Base-by-base conservation (phyloP, 371 early-diverging fungal species). In the Gilbertella persicaria region DNA sequence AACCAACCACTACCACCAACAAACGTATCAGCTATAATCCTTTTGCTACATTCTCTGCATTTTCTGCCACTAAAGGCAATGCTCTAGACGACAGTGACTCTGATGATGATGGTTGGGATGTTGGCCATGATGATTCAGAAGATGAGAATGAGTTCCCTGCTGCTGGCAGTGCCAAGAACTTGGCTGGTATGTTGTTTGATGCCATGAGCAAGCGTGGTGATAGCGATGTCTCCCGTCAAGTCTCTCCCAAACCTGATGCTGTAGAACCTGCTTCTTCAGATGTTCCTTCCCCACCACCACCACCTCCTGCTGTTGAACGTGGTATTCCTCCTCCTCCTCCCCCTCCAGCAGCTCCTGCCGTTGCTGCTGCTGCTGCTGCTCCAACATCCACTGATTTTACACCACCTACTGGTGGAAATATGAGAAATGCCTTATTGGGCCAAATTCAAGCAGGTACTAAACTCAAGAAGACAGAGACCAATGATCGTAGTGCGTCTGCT, bases 11-110 rank as follows among this genome's bases (percentile, higher is more conserved):
- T n/a, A n/a, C n/a, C n/a, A n/a, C n/a, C n/a, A 65, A 61, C 42
- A 79, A 79, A 52, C 71, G 79, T 14, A 58, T 71, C 10, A 79
- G 79, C 45, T 79, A 79, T 47, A 79, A 79, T 60, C 79, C 79
- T 5, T 79, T 79, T 55, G 74, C 74, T 23, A 57, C 78, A 13
- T 71, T 71, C 35, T 71, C 78, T 48, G 78, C 78, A 17, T 71
- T 73, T 36, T 65, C 69, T 38, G 75, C 75, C 14, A 71, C 79
- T 13, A 66, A 66, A 38, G 68, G 59, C 5, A 46, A 54, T 23
- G 48, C 57, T 17, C 51, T 66, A 5, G 64, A 62, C 26, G 74
- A 70, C 40, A 57, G 58, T 3, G 72, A 69, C 38, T 62, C 62
- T 14, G 72, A 75, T 28, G 62, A 66, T 24, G 74, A 73, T 44